Conservation (phyloP, 805 yeast species). For the Candida chauliodis region DNA sequence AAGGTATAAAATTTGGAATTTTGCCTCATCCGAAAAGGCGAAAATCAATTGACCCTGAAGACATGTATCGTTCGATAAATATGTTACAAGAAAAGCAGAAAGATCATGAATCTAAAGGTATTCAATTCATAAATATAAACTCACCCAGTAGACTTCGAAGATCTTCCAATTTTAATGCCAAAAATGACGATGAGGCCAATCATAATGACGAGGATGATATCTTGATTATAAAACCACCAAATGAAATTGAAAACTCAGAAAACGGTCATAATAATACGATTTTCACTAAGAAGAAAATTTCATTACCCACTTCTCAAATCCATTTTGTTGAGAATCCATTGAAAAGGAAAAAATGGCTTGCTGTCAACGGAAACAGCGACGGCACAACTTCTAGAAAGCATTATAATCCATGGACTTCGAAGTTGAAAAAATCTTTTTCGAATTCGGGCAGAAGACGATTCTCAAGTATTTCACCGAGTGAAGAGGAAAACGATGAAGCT, state of each 20-base stretch:
- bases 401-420: constrained; percentile 14
- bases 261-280: constrained; percentile 26
- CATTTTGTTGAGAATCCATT: constrained; percentile 19
- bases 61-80: constrained; percentile 78
- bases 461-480: constrained; percentile 5
- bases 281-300: constrained; percentile 23
- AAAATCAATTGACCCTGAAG: constrained; percentile 63
- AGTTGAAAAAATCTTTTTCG: constrained; percentile 23
- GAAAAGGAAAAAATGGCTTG: constrained; percentile 9
- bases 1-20: constrained; percentile 48
- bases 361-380: background rate
- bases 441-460: constrained; percentile 11
- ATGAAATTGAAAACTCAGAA: constrained; percentile 53
- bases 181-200: constrained; percentile 5
- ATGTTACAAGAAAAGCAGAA: constrained; percentile 60
- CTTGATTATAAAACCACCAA: constrained; percentile 71
- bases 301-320: constrained; percentile 12
- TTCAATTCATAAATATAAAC: constrained; percentile 6
- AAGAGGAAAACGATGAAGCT: constrained; percentile 6
- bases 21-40: constrained; percentile 47
- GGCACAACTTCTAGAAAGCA: constrained; percentile 8
- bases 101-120: constrained; percentile 13
- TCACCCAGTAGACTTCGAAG: constrained; percentile 4
- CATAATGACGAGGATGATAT: constrained; percentile 60
- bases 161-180: background rate